phyloP scores from a whole-genome alignment of 345 rosid genomes.

The Eucalyptus marginata region DNA sequence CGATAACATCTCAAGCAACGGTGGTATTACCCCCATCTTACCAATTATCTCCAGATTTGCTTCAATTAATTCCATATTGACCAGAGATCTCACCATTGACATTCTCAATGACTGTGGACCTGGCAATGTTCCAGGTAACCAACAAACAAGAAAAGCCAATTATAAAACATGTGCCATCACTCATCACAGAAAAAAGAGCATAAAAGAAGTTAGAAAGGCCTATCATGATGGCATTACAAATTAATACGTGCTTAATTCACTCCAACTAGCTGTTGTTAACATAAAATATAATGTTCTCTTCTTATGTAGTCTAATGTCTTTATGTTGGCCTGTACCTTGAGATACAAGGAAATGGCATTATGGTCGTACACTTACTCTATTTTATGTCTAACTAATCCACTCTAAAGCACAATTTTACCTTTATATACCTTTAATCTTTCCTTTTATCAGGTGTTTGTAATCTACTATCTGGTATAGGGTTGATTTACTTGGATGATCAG shows the following conservation, averaged over 20 bases:
- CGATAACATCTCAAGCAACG: constrained; percentile 41
- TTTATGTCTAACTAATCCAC: neutral
- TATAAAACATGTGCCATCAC: neutral
- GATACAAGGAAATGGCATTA: neutral
- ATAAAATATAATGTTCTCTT: neutral
- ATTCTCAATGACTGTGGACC: constrained; percentile 39
- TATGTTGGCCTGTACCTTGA: neutral
- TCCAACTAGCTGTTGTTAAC: neutral
- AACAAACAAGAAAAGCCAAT: neutral
- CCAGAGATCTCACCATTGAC: constrained; percentile 29
- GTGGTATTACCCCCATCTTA: constrained; percentile 39
- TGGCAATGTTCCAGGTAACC: constrained; percentile 6
- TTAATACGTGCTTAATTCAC: neutral
- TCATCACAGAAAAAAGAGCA: neutral
- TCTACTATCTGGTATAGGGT: neutral
- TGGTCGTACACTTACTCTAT: neutral
- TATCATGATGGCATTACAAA: neutral
- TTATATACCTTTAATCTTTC: neutral
- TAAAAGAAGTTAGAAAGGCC: neutral
- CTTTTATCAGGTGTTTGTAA: neutral
- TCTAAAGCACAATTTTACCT: neutral
- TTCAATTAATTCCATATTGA: constrained; percentile 42
- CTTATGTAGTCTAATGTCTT: neutral
- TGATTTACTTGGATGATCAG: neutral
- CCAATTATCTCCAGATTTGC: constrained; percentile 37